Evolutionary conservation across 768 basidiomycete genomes (phyloP), one percentile per base, ranked within the genome.

Genomic region (Naganishia vaughanmartiniae): DNA sequence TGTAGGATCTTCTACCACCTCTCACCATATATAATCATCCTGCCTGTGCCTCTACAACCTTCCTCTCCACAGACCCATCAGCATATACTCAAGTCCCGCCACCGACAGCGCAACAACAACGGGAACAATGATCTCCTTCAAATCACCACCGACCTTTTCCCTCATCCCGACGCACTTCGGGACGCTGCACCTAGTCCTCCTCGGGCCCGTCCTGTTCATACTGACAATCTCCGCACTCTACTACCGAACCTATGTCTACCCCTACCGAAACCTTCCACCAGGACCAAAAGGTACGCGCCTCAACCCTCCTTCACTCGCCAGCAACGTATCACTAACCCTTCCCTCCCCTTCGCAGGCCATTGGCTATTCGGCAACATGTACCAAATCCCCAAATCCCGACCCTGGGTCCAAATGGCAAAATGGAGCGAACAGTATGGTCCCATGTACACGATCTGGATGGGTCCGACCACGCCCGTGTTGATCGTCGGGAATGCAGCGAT

Each of bases 341-440:
- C 34, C 11, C 39, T 34, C 12, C 15, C 26, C 6, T 26, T 30
- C 42, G 36, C 60, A 39, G 60, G 65, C 48, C 65, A 66, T 45
- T 46, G 46, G 48, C 30, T 66, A n/a, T 66, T 75, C 31, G 76
- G 76, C 24, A 75, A 75, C 63, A 42, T 73, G 26, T 54, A 66
- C 48, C 69, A 76, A 24, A n/a, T 76, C 39, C 76, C 76, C n/a
- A 72, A 72, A 34, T 45, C 30, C 9, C 57, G 70, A 3, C 76
- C 76, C 0, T 76, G 76, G 76, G 70, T 75, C 63, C 48, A 72
- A 42, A 67, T 76, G 39, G 74, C 68, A 53, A 58, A 76, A 45
- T 76, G 74, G 76, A 70, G 69, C 2, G 54, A 67, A 4, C 51
- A 75, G 57, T 76, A 73, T 24, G 75, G 75, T 5, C 73, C 74